Evolutionary conservation across 352 stramenopile genomes (phyloP).

Genomic region (Saprolegnia parasitica): DNA sequence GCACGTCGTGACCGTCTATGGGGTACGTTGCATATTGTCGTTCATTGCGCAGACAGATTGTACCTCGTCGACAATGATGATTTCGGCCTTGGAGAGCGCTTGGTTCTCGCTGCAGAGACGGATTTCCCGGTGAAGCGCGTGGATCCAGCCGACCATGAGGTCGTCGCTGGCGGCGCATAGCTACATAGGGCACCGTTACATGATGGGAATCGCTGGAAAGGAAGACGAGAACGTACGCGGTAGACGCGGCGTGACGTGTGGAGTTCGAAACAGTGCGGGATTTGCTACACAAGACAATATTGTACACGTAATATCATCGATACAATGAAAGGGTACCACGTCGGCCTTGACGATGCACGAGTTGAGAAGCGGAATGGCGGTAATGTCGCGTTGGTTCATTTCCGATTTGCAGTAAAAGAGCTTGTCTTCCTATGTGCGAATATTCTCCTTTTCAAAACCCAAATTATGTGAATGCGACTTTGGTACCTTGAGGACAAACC

Average conservation of each 20-base stretch:
- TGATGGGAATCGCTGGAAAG: too few species aligned
- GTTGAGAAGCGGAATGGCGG: conserved; percentile 69
- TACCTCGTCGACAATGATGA: conserved; percentile 83
- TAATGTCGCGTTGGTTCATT: conserved; percentile 76
- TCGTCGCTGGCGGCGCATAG: conserved; percentile 74
- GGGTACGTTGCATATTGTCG: neutral
- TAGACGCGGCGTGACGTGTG: conserved; percentile 68
- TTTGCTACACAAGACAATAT: conserved; percentile 36
- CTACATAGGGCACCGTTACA: conserved; percentile 31
- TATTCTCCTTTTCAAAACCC: neutral
- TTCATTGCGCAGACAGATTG: conserved; percentile 12
- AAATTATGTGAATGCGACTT: neutral
- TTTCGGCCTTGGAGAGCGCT: conserved; percentile 70
- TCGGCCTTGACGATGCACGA: conserved; percentile 72
- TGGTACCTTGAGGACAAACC: conserved; percentile 76
- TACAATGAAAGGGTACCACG: conserved; percentile 37
- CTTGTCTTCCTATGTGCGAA: conserved; percentile 46
- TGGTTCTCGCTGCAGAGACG: conserved; percentile 75
- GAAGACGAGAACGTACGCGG: conserved; percentile 37
- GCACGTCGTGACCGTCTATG: conserved; percentile 23
- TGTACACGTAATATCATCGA: too few species aligned
- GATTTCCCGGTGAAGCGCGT: conserved; percentile 75
- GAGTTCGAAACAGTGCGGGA: conserved; percentile 73
- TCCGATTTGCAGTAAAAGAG: conserved; percentile 82
- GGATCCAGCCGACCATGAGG: conserved; percentile 77